Conservation (phyloP, 108 stramenopile species). For the Fragilaria crotonensis region DNA sequence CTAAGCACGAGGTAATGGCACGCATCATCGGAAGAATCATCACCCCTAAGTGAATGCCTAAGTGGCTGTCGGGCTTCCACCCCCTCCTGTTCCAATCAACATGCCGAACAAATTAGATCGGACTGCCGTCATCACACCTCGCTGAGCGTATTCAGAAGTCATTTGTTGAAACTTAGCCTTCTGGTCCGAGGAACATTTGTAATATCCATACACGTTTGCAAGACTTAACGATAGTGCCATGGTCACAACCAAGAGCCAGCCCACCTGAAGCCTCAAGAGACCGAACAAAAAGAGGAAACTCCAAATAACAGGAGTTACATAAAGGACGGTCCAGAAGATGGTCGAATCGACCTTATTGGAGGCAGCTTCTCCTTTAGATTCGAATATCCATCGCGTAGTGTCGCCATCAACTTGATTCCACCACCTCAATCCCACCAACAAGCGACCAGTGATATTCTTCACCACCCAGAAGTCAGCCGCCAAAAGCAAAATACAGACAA, state of each 20-base stretch:
- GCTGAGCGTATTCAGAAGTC: constrained; percentile 53
- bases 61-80: no score
- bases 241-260: constrained; percentile 81
- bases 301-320: constrained; percentile 84
- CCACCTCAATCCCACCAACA: constrained; percentile 94
- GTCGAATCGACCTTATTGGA: constrained; percentile 71
- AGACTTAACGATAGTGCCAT: constrained; percentile 72
- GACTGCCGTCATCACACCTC: constrained; percentile 56
- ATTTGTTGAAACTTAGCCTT: constrained; percentile 66
- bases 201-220: constrained; percentile 95
- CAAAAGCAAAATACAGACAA: constrained; percentile 84
- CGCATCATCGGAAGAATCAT: no score
- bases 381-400: constrained; percentile 90
- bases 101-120: constrained; percentile 20
- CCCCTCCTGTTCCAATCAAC: no score
- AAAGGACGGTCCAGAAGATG: constrained; percentile 92
- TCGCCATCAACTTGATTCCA: constrained; percentile 91
- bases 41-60: no score
- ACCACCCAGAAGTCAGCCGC: constrained; percentile 98
- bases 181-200: constrained; percentile 88
- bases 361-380: constrained; percentile 33
- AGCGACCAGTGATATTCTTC: constrained; percentile 83
- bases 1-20: no score
- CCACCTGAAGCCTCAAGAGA: constrained; percentile 66
- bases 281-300: constrained; percentile 53